phyloP scores from a whole-genome alignment of 768 basidiomycete species.

The Mrakia hoshinonis region DNA sequence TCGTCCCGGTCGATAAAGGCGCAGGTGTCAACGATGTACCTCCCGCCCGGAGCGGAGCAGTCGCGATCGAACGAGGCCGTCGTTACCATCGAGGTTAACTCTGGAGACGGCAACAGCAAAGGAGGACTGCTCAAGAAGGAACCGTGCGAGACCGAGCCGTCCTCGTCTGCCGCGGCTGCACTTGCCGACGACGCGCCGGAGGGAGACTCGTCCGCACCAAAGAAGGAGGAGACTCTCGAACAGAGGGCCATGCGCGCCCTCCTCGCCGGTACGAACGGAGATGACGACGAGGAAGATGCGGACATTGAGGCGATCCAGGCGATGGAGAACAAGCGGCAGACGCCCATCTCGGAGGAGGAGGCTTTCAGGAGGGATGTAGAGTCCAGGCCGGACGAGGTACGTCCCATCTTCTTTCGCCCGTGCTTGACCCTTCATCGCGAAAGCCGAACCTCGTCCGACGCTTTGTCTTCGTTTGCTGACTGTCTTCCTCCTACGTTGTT shows the following conservation, averaged over 20 bases:
- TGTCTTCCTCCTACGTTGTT: background rate
- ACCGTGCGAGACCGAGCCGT: background rate
- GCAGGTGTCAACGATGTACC: conserved; percentile 51
- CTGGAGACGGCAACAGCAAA: background rate
- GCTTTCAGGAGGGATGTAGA: conserved; percentile 75
- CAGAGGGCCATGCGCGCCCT: conserved; percentile 71
- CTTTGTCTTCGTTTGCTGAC: too few species aligned
- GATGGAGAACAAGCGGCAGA: conserved; percentile 35
- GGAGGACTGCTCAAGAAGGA: conserved; percentile 29
- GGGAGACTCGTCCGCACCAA: conserved; percentile 36
- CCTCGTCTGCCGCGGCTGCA: background rate
- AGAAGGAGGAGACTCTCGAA: conserved; percentile 49
- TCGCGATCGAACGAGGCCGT: background rate
- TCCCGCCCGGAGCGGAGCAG: conserved; percentile 55
- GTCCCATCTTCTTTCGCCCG: conserved; percentile 16
- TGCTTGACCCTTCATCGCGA: background rate
- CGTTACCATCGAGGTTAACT: conserved; percentile 22
- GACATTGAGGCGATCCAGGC: conserved; percentile 56
- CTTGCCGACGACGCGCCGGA: conserved; percentile 23
- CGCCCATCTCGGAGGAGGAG: conserved; percentile 64
- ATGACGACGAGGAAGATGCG: conserved; percentile 34
- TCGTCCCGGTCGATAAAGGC: conserved; percentile 28
- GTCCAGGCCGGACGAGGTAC: conserved; percentile 48
- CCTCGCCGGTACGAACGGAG: conserved; percentile 49
- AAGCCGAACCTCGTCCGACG: too few species aligned